Evolutionary conservation across 495 filamentous ascomycete species (phyloP).

Genomic region (Annulohypoxylon bovei): DNA sequence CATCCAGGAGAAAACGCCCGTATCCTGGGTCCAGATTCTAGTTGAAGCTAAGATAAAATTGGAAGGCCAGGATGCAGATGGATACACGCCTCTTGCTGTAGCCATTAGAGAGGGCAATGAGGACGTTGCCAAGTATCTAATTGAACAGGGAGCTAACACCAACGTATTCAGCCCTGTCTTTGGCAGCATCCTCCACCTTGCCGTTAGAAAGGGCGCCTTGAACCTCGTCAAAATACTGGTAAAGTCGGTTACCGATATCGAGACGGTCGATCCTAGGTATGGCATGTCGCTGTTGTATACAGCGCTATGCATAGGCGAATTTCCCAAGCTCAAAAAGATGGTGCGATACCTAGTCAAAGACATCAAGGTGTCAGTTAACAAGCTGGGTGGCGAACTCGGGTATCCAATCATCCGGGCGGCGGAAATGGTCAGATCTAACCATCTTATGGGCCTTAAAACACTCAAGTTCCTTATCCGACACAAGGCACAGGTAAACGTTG

Average conservation of each 20-base stretch:
- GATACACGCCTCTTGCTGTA: background rate
- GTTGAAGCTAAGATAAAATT: background rate
- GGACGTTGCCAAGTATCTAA: background rate
- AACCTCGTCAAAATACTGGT: background rate
- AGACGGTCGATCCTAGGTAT: background rate
- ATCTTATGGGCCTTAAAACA: background rate
- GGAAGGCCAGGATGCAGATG: background rate
- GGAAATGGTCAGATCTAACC: background rate
- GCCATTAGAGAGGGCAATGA: background rate
- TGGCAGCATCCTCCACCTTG: conserved; percentile 1
- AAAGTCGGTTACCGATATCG: background rate
- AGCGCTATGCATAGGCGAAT: background rate
- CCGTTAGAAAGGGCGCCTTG: background rate
- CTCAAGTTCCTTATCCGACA: background rate
- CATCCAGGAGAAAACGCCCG: background rate
- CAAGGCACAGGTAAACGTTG: background rate
- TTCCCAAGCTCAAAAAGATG: background rate
- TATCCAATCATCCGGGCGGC: background rate
- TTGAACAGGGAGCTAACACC: background rate
- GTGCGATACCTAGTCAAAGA: background rate
- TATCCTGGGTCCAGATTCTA: background rate
- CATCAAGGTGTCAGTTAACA: background rate
- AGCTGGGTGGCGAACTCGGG: background rate
- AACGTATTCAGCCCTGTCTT: background rate
- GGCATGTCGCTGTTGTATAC: background rate